Conservation (phyloP, 345 rosid species). For the Citrus inodora region DNA sequence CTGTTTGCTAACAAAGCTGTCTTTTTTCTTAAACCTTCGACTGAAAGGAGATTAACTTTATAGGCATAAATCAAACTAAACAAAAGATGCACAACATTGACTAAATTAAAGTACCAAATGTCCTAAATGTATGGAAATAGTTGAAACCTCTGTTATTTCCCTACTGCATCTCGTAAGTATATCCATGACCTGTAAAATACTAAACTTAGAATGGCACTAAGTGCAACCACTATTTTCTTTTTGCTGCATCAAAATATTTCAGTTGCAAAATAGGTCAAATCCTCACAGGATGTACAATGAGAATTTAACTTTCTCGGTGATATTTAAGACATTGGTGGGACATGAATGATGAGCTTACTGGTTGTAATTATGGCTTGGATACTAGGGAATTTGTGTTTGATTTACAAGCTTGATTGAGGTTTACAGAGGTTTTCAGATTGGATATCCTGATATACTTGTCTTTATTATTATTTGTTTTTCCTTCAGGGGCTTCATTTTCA, state of each 20-base stretch:
- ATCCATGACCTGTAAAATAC: neutral
- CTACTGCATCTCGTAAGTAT: neutral
- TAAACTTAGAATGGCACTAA: neutral
- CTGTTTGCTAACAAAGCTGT: neutral
- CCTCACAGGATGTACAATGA: neutral
- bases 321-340: neutral
- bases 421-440: neutral
- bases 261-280: neutral
- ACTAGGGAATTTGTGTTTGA: neutral
- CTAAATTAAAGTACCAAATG: neutral
- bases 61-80: neutral
- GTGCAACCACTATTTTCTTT: neutral
- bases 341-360: neutral
- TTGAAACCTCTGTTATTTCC: neutral
- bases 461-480: slow-evolving; percentile 1
- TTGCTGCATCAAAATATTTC: neutral
- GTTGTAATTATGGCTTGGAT: neutral
- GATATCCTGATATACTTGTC: neutral
- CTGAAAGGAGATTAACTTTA: neutral
- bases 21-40: no score
- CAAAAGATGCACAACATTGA: neutral
- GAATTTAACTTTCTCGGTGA: neutral
- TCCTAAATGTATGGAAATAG: neutral
- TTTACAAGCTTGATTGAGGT: slow-evolving; percentile 4
- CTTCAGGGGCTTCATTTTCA: slow-evolving; percentile 9